These are phyloP conservation scores for Samsoniella hepiali DNA, from an alignment of 2,329 filamentous ascomycete species.

Conservation along the genomic window DNA sequence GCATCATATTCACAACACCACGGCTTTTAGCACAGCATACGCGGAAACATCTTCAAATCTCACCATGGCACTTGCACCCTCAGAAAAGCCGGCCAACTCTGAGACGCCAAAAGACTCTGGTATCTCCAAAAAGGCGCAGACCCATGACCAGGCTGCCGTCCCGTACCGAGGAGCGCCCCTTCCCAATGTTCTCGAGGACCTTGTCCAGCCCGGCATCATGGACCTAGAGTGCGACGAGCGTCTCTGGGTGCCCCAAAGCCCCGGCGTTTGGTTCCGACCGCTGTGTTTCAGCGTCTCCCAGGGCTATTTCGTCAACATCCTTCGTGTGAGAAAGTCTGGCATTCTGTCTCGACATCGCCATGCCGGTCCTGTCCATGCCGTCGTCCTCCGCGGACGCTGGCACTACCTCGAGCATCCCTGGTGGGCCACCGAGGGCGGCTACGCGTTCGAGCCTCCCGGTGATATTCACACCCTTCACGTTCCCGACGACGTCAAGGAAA, in stretches of 20 bases:
- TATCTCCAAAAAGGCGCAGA: neutral
- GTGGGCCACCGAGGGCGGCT: constrained; percentile 35
- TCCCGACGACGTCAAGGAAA: constrained; percentile 32
- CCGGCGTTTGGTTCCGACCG: constrained; percentile 32
- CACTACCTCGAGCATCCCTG: constrained; percentile 36
- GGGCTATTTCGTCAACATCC: constrained; percentile 33
- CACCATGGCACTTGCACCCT: neutral
- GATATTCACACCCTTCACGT: constrained; percentile 36
- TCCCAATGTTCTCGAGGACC: constrained; percentile 24
- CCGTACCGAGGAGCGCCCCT: constrained; percentile 26
- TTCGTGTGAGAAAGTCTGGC: constrained; percentile 30
- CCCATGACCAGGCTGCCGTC: constrained; percentile 16
- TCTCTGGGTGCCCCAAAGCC: constrained; percentile 31
- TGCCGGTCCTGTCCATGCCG: constrained; percentile 33
- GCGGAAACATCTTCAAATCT: neutral
- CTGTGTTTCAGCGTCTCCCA: constrained; percentile 30
- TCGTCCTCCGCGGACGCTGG: constrained; percentile 31
- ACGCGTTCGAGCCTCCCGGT: constrained; percentile 34
- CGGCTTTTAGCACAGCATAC: neutral
- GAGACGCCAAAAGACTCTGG: neutral
- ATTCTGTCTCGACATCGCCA: constrained; percentile 35
- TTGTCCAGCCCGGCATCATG: constrained; percentile 27
- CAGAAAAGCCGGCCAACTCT: neutral
- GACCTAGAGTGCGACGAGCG: constrained; percentile 30
- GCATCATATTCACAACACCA: neutral